Percentiles rank a stretch among this genome's conserved stretches.
phyloP scores from a whole-genome alignment of 1,284 basidiomycete species.

The Apiotrichum montevideense region DNA sequence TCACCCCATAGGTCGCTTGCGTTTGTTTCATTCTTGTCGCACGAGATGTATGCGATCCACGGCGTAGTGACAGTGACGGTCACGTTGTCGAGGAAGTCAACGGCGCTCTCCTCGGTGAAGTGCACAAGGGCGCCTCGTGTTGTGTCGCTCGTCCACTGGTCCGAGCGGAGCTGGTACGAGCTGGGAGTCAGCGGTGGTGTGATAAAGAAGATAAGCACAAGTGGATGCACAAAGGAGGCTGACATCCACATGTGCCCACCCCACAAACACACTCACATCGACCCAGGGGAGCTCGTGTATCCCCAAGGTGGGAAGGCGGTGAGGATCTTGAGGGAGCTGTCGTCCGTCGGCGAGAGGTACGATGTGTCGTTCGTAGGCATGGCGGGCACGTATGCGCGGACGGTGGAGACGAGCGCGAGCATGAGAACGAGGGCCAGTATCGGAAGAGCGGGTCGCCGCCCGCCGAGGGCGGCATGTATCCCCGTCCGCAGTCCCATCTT shows the following conservation, averaged over 20 bases:
- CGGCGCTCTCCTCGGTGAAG: slow-evolving; percentile 56
- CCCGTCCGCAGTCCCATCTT: too few relatives aligned
- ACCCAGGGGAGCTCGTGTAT: too few relatives aligned
- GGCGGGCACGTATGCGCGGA: slow-evolving; percentile 56
- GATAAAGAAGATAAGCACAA: too few relatives aligned
- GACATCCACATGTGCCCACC: neutral
- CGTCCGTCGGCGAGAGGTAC: slow-evolving; percentile 42
- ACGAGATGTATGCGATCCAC: slow-evolving; percentile 81
- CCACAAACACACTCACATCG: slow-evolving; percentile 42
- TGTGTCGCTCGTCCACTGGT: slow-evolving; percentile 27
- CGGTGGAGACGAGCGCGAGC: too few relatives aligned
- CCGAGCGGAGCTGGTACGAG: slow-evolving; percentile 42
- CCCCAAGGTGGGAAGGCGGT: slow-evolving; percentile 49
- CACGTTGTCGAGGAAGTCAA: slow-evolving; percentile 48
- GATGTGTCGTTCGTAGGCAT: slow-evolving; percentile 60
- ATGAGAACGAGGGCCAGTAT: too few relatives aligned
- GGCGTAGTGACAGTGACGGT: slow-evolving; percentile 53
- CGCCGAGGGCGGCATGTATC: too few relatives aligned
- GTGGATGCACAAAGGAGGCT: too few relatives aligned
- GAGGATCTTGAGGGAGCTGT: neutral
- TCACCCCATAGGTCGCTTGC: slow-evolving; percentile 45
- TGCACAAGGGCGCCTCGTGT: slow-evolving; percentile 67
- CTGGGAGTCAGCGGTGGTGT: slow-evolving; percentile 11
- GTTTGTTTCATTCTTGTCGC: slow-evolving; percentile 66
- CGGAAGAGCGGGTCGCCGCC: too few relatives aligned